A percentile compares a stretch with the other conserved stretches of the same genome.
Conservation (phyloP, 352 stramenopile genomes). For the Blastocystis sp. region DNA sequence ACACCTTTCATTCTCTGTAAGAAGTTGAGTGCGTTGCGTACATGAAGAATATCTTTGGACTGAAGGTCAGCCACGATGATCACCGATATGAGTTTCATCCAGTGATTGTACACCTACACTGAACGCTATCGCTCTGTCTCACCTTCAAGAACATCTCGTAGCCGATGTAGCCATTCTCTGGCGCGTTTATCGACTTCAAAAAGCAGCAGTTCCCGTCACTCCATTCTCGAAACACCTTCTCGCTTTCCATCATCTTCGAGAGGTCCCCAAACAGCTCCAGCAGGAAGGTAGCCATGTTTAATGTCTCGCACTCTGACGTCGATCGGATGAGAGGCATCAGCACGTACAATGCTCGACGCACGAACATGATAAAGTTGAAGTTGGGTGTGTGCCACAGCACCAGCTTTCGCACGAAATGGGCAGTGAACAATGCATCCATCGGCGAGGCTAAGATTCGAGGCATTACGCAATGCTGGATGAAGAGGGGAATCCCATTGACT, state of each 20-base stretch:
- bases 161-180: background rate
- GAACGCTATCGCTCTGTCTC: background rate
- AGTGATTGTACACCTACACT: conserved; percentile 31
- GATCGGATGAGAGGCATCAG: background rate
- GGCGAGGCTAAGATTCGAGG: background rate
- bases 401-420: conserved; percentile 1
- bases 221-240: background rate
- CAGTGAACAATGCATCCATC: conserved; percentile 31
- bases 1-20: conserved; percentile 12
- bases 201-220: background rate
- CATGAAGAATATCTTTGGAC: background rate
- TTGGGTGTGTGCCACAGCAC: background rate
- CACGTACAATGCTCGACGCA: background rate
- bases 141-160: conserved; percentile 28
- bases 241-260: background rate
- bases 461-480: conserved; percentile 40
- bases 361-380: conserved; percentile 4
- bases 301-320: background rate
- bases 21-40: conserved; percentile 49
- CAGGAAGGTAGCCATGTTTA: conserved; percentile 6
- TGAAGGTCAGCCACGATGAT: conserved; percentile 19
- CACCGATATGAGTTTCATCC: conserved; percentile 27
- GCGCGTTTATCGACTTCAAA: background rate
- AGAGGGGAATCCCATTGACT: background rate
- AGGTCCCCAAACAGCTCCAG: conserved; percentile 6